Conservation (phyloP, 192 early-diverging fungal species). For the Dimargaris verticillata region DNA sequence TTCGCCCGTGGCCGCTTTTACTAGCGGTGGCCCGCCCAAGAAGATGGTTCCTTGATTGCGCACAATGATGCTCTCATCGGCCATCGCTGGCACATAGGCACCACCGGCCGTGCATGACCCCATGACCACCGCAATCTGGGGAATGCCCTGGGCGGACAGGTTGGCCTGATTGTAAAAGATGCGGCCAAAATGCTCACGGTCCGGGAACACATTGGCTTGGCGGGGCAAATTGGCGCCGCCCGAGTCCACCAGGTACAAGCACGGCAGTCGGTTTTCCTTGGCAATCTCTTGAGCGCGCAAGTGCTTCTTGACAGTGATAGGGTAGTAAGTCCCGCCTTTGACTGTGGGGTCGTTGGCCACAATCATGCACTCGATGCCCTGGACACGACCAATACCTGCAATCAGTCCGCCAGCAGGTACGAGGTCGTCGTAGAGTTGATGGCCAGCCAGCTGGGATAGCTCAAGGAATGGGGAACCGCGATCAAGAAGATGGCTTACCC, state of each 20-base stretch:
- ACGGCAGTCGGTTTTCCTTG: slow-evolving; percentile 79
- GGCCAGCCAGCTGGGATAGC: slow-evolving; percentile 83
- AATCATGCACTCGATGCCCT: slow-evolving; percentile 86
- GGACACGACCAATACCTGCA: slow-evolving; percentile 88
- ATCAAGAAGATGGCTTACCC: slow-evolving; percentile 26
- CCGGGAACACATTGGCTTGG: slow-evolving; percentile 92
- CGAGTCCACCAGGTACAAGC: slow-evolving; percentile 88
- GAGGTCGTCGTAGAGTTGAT: slow-evolving; percentile 70
- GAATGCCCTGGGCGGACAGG: slow-evolving; percentile 65
- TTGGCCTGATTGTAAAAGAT: slow-evolving; percentile 91
- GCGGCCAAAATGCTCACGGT: slow-evolving; percentile 80
- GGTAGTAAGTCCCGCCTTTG: slow-evolving; percentile 96
- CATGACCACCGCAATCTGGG: slow-evolving; percentile 94
- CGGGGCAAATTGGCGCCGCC: slow-evolving; percentile 89
- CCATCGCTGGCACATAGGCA: slow-evolving; percentile 96
- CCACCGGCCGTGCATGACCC: slow-evolving; percentile 95
- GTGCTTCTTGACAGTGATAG: slow-evolving; percentile 92
- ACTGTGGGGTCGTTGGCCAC: slow-evolving; percentile 96
- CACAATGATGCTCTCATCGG: slow-evolving; percentile 94
- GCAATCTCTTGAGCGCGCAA: slow-evolving; percentile 94
- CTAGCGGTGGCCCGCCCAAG: slow-evolving; percentile 87
- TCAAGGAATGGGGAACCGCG: slow-evolving; percentile 79
- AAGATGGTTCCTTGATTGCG: slow-evolving; percentile 91
- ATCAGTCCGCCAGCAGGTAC: slow-evolving; percentile 76
- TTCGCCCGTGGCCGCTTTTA: slow-evolving; percentile 92